Conservation (phyloP, 345 rosid species). For the Populus alba region DNA sequence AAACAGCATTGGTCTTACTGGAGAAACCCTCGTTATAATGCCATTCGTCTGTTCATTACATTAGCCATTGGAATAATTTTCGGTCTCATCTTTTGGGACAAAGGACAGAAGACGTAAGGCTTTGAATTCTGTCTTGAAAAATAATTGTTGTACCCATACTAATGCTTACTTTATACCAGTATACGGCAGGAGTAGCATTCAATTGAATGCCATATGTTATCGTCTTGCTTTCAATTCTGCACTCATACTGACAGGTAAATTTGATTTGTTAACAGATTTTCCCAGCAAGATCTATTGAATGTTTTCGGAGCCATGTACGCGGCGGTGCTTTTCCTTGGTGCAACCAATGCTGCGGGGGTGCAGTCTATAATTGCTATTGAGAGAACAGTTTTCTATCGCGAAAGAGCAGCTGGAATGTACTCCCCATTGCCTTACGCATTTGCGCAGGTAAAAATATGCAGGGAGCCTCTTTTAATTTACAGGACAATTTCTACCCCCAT, state of each 20-base stretch:
- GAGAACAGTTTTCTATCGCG: slow-evolving; percentile 33
- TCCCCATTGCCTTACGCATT: slow-evolving; percentile 30
- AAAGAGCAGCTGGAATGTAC: slow-evolving; percentile 38
- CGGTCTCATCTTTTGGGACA: slow-evolving; percentile 31
- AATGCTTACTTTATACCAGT: too few species aligned
- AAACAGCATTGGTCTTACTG: slow-evolving; percentile 31
- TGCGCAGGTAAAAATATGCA: slow-evolving; percentile 20
- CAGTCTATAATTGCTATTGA: slow-evolving; percentile 25
- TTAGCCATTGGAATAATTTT: slow-evolving; percentile 17
- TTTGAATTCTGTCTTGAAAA: background rate
- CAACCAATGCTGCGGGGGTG: slow-evolving; percentile 19
- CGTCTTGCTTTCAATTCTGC: background rate
- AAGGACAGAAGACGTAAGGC: slow-evolving; percentile 28
- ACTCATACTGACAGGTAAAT: background rate
- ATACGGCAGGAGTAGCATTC: too few species aligned
- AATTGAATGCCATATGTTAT: background rate
- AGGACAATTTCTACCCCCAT: too few species aligned
- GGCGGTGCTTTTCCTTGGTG: slow-evolving; percentile 30
- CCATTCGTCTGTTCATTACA: slow-evolving; percentile 25
- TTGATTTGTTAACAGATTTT: slow-evolving; percentile 9
- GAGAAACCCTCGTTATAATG: slow-evolving; percentile 33
- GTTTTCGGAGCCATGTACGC: slow-evolving; percentile 30
- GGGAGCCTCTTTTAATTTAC: too few species aligned
- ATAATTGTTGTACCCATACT: background rate
- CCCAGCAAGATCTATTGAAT: slow-evolving; percentile 25